These are phyloP conservation scores for Cladosporium velox DNA, from an alignment of 2,329 filamentous ascomycete species.

Conservation along the genomic window DNA sequence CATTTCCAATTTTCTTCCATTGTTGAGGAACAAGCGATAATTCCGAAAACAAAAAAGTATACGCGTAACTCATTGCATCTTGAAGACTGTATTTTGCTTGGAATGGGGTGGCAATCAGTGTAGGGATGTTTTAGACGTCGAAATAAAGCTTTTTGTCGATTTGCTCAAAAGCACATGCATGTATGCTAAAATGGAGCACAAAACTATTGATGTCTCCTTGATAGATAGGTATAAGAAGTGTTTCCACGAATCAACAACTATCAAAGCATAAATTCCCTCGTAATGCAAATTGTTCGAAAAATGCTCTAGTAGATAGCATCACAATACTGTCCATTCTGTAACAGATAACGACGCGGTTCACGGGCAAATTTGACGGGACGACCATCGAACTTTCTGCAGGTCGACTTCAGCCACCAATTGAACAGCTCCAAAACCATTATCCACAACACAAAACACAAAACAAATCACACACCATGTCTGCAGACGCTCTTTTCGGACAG, in stretches of 20 bases:
- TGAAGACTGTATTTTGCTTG: background rate
- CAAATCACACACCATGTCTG: constrained; percentile 14
- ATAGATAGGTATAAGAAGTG: background rate
- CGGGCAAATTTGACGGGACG: constrained; percentile 4
- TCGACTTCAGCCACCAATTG: background rate
- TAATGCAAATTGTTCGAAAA: background rate
- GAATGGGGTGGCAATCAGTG: background rate
- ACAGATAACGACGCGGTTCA: background rate
- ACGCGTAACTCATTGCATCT: background rate
- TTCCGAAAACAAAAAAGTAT: background rate
- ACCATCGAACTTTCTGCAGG: constrained; percentile 12
- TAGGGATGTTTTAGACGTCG: background rate
- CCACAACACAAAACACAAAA: background rate
- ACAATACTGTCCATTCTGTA: background rate
- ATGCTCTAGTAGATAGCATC: background rate
- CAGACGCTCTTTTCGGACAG: constrained; percentile 18
- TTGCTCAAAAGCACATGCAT: background rate
- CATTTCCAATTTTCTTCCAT: background rate
- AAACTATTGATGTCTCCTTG: background rate
- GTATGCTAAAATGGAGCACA: background rate
- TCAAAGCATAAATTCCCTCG: background rate
- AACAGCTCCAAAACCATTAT: background rate
- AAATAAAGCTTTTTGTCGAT: background rate
- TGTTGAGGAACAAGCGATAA: background rate
- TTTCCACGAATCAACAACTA: background rate